A percentile compares a stretch with the other conserved stretches of the same genome.
phyloP scores from a whole-genome alignment of 768 basidiomycete species.

The Clitopilus hobsonii region DNA sequence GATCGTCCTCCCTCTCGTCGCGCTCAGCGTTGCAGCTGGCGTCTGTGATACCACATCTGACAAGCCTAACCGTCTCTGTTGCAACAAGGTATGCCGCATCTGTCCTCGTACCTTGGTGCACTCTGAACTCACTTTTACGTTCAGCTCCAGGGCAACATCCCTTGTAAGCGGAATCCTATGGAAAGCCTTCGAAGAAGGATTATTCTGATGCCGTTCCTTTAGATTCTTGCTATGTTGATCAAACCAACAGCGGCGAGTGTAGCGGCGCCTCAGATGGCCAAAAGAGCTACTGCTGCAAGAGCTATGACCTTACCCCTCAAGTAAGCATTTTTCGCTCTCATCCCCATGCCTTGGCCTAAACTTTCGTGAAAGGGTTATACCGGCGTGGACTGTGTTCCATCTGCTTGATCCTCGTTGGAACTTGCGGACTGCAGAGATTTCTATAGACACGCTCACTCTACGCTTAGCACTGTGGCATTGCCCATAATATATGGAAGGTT shows the following conservation, averaged over 20 bases:
- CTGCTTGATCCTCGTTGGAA: too few relatives aligned
- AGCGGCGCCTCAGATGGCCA: not conserved
- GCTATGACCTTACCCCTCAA: not conserved
- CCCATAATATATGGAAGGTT: too few relatives aligned
- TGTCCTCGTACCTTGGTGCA: not conserved
- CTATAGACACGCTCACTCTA: too few relatives aligned
- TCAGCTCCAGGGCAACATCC: not conserved
- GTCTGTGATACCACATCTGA: not conserved
- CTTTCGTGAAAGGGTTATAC: not conserved
- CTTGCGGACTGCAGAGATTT: too few relatives aligned
- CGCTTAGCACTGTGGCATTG: too few relatives aligned
- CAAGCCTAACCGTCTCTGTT: not conserved
- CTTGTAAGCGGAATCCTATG: not conserved
- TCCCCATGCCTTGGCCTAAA: too few relatives aligned
- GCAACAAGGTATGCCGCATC: not conserved
- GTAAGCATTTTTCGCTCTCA: too few relatives aligned
- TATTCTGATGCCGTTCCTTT: not conserved
- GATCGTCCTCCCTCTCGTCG: not conserved
- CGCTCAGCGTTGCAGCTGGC: not conserved
- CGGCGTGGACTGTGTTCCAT: not conserved
- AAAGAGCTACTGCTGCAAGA: not conserved
- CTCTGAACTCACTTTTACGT: not conserved
- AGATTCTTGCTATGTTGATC: not conserved
- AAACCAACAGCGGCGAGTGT: not conserved
- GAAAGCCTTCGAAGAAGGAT: not conserved